phyloP scores from a whole-genome alignment of 768 basidiomycete species.

The Lactarius trivialis region DNA sequence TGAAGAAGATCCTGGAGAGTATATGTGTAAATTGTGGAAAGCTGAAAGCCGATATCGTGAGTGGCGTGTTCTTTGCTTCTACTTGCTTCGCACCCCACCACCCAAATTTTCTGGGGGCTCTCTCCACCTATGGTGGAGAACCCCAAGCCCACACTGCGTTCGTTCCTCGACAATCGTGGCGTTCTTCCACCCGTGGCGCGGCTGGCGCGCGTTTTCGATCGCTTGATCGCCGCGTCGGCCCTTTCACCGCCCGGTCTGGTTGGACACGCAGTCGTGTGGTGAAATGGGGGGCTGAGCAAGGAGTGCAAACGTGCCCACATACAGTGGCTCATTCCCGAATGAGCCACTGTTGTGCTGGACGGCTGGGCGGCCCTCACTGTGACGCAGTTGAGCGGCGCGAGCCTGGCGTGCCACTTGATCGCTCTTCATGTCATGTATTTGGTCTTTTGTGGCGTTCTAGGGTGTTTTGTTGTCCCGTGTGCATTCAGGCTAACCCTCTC shows the following conservation, averaged over 20 bases:
- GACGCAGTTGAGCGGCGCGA: slow-evolving; percentile 59
- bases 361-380: slow-evolving; percentile 55
- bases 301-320: slow-evolving; percentile 55
- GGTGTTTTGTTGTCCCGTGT: slow-evolving; percentile 29
- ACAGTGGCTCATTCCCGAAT: slow-evolving; percentile 30
- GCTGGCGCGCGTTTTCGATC: slow-evolving; percentile 84
- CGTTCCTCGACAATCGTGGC: slow-evolving; percentile 72
- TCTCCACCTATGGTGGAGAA: slow-evolving; percentile 86
- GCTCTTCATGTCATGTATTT: slow-evolving; percentile 41
- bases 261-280: slow-evolving; percentile 86
- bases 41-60: slow-evolving; percentile 95
- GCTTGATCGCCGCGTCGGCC: slow-evolving; percentile 85
- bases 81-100: slow-evolving; percentile 89
- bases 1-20: slow-evolving; percentile 99
- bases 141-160: slow-evolving; percentile 87
- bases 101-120: slow-evolving; percentile 99
- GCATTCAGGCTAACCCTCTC: slow-evolving; percentile 56
- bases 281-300: slow-evolving; percentile 99
- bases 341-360: slow-evolving; percentile 39
- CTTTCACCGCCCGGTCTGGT: slow-evolving; percentile 66
- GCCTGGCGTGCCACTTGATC: slow-evolving; percentile 53
- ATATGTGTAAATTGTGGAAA: slow-evolving; percentile 99
- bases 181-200: slow-evolving; percentile 75
- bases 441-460: slow-evolving; percentile 17
- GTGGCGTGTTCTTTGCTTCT: slow-evolving; percentile 70